Evolutionary conservation across 495 filamentous ascomycete species (phyloP), one percentile per base, ranked within the genome.

Genomic region (Xylaria flabelliformis): DNA sequence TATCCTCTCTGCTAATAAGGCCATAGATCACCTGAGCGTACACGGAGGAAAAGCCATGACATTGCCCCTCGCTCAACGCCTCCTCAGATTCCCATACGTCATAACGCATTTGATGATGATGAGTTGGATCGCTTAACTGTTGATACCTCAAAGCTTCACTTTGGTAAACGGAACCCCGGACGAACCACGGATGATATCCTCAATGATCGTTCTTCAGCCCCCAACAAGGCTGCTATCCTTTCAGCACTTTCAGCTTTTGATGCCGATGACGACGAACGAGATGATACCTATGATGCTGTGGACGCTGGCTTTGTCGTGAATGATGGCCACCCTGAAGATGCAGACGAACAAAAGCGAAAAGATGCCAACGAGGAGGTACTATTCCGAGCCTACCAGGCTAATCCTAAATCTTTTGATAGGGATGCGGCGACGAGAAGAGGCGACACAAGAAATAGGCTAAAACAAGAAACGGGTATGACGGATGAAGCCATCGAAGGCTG

Each of bases 401-500:
- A 82, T 12, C 87, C 90, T 0, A 87, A 85, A 0, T 73, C 89
- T 0, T 98, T 98, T 75, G 85, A 80, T 2, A 88, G 95, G 8
- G 92, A 93, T 68, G 84, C 89, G 0, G 84, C 83, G 9, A 92
- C 93, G 4, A 85, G 94, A 65, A 84, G 92, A 70, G 84, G 91
- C 0, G 83, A 87, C 46, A 81, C 87, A 2, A 83, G 96, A 64
- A 80, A 76, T 7, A 82, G 83, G n/a, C 80, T 99, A 51, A 93
- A 90, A 74, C 85, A 85, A 19, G 90, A 93, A 73, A 97, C 93
- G 13, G 91, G 90, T 10, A 92, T 97, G 92, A 96, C 93, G 1
- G 95, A 99, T 73, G 96, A 99, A 79, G 91, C 90, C 8, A 92
- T 99, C 55, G 96, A 99, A 79, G 96, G 96, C 17, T 99, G 94